phyloP scores from a whole-genome alignment of 1,284 basidiomycete genomes.

The Cryptococcus amylolentus region DNA sequence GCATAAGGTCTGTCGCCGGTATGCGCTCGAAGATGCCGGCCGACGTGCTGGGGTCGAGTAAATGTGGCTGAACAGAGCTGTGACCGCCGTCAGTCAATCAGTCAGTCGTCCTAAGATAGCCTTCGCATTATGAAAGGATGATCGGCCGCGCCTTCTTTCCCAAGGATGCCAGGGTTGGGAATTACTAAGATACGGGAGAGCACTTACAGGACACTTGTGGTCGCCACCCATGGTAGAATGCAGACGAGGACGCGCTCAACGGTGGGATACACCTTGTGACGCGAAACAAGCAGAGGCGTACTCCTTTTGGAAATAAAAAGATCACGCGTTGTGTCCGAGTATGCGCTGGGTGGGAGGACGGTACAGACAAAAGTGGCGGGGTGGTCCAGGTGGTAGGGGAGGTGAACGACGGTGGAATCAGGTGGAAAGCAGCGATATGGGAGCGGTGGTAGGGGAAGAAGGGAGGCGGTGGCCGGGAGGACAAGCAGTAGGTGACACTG shows the following conservation, averaged over 20 bases:
- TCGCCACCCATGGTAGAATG: constrained; percentile 32
- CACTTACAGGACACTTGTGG: constrained; percentile 40
- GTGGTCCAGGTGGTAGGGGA: too few relatives aligned
- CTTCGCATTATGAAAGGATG: neutral
- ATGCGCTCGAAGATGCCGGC: constrained; percentile 83
- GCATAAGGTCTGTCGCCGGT: constrained; percentile 90
- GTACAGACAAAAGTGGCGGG: too few relatives aligned
- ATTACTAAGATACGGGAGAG: neutral
- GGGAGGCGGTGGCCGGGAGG: too few relatives aligned
- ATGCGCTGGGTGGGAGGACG: too few relatives aligned
- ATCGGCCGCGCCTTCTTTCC: neutral
- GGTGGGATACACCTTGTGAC: too few relatives aligned
- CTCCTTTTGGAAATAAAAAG: neutral
- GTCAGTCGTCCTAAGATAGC: neutral
- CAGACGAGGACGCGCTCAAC: neutral
- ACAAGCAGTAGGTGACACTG: too few relatives aligned
- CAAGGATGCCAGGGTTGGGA: neutral
- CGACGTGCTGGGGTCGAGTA: constrained; percentile 84
- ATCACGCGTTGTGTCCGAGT: too few relatives aligned
- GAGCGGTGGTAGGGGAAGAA: too few relatives aligned
- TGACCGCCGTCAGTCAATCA: constrained; percentile 4
- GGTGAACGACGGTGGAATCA: neutral
- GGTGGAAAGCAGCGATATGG: neutral
- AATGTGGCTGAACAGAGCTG: constrained; percentile 76
- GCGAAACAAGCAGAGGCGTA: neutral